Percentiles rank a stretch among this genome's conserved stretches.
Evolutionary conservation across 2,329 filamentous ascomycete species (phyloP).

Genomic region (Xylariaceae sp.): DNA sequence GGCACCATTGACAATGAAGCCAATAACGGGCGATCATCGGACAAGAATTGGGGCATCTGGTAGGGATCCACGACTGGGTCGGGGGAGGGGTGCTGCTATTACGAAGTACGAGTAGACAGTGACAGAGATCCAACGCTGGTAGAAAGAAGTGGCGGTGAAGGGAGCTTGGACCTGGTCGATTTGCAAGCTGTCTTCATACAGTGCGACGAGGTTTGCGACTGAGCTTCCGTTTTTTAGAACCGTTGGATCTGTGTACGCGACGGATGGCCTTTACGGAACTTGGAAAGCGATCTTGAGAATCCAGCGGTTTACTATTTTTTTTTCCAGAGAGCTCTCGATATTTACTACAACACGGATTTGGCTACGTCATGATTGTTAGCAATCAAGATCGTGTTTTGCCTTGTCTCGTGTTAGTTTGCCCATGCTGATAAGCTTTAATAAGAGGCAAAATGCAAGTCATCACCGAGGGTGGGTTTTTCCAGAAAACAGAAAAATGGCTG

Average conservation of each 20-base stretch:
- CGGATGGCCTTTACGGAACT: too few relatives aligned
- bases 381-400: too few relatives aligned
- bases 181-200: constrained; percentile 19
- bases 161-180: constrained; percentile 24
- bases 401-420: too few relatives aligned
- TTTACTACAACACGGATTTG: too few relatives aligned
- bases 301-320: too few relatives aligned
- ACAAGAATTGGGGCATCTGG: constrained; percentile 26
- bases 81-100: constrained; percentile 21
- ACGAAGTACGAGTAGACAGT: constrained; percentile 19
- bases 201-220: constrained; percentile 6
- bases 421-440: too few relatives aligned
- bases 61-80: constrained; percentile 27
- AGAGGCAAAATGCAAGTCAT: too few relatives aligned
- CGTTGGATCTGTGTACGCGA: neutral
- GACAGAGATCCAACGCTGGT: constrained; percentile 8
- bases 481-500: too few relatives aligned
- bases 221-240: constrained; percentile 2
- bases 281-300: too few relatives aligned
- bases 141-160: constrained; percentile 30
- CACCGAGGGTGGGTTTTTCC: too few relatives aligned
- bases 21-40: constrained; percentile 31
- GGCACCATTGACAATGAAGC: constrained; percentile 15
- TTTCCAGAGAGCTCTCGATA: too few relatives aligned
- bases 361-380: too few relatives aligned